Percentiles rank a stretch among this genome's conserved stretches.
Evolutionary conservation across 495 filamentous ascomycete genomes (phyloP).

Genomic region (Lasiosphaeriaceae sp.): DNA sequence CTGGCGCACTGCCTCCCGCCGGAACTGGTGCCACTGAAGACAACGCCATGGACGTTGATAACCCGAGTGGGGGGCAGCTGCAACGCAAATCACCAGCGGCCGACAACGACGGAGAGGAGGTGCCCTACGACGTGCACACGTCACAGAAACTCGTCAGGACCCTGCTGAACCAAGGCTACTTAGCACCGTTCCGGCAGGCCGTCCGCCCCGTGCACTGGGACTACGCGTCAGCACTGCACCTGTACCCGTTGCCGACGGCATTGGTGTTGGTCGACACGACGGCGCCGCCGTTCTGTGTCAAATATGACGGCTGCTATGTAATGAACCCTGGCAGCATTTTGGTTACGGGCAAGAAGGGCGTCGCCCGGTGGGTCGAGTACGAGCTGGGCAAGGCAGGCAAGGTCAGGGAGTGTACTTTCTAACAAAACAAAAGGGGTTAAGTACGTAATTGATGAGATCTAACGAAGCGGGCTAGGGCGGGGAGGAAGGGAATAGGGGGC

Average conservation of each 20-base stretch:
- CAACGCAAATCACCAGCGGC: neutral
- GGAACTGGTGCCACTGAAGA: neutral
- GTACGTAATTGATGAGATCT: too few species aligned
- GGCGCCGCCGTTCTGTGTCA: conserved; percentile 73
- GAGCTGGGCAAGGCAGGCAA: conserved; percentile 53
- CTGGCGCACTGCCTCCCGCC: conserved; percentile 15
- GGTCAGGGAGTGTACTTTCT: conserved; percentile 45
- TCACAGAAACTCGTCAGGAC: conserved; percentile 89
- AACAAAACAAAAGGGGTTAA: neutral
- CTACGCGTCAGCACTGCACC: conserved; percentile 61
- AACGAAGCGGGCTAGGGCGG: too few species aligned
- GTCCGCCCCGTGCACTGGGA: conserved; percentile 86
- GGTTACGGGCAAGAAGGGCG: conserved; percentile 56
- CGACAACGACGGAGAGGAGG: conserved; percentile 8
- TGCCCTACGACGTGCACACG: conserved; percentile 50
- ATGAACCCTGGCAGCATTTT: conserved; percentile 86
- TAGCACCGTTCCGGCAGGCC: conserved; percentile 78
- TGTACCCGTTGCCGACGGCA: conserved; percentile 85
- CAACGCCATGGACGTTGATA: conserved; percentile 44
- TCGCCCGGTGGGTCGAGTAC: conserved; percentile 82
- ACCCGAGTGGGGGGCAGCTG: neutral
- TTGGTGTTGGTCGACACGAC: conserved; percentile 79
- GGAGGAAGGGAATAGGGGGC: too few species aligned
- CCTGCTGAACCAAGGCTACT: conserved; percentile 83
- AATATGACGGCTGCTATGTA: conserved; percentile 92